Evolutionary conservation across 2,329 filamentous ascomycete genomes (phyloP).

Genomic region (Colletotrichum liaoningense): DNA sequence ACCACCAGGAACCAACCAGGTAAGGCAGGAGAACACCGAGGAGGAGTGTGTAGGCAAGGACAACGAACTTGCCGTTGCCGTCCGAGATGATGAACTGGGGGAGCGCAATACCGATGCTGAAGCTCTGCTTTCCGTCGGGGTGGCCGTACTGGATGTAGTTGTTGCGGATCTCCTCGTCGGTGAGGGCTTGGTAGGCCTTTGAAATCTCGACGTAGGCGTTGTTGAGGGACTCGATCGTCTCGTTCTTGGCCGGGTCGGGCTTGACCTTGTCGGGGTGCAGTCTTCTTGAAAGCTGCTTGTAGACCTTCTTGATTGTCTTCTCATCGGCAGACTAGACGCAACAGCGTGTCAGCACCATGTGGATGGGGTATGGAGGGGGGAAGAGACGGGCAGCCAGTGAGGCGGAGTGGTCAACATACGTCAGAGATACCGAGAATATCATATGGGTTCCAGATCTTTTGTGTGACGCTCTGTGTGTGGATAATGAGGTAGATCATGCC

Average conservation of each 20-base stretch:
- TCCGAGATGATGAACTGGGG: conserved; percentile 93
- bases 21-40: conserved; percentile 93
- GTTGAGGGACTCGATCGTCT: conserved; percentile 87
- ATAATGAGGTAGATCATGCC: conserved; percentile 94
- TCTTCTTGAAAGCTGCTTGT: conserved; percentile 86
- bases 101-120: conserved; percentile 96
- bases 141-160: conserved; percentile 97
- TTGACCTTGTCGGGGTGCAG: conserved; percentile 94
- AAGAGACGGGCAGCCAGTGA: no score
- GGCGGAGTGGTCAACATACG: conserved; percentile 56
- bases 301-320: conserved; percentile 91
- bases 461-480: conserved; percentile 76
- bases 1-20: conserved; percentile 98
- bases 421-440: conserved; percentile 90
- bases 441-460: conserved; percentile 96
- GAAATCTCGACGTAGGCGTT: conserved; percentile 92
- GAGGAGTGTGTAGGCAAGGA: conserved; percentile 88
- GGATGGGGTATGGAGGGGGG: neutral
- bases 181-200: conserved; percentile 97
- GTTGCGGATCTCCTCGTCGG: conserved; percentile 96
- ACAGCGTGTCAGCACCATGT: conserved; percentile 19
- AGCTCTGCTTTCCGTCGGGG: conserved; percentile 97
- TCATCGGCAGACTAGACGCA: conserved; percentile 74
- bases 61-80: conserved; percentile 94
- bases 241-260: conserved; percentile 86